Evolutionary conservation across 805 yeast species (phyloP), one percentile per base, ranked within the genome.

Genomic region (Scheffersomyces stipitis): DNA sequence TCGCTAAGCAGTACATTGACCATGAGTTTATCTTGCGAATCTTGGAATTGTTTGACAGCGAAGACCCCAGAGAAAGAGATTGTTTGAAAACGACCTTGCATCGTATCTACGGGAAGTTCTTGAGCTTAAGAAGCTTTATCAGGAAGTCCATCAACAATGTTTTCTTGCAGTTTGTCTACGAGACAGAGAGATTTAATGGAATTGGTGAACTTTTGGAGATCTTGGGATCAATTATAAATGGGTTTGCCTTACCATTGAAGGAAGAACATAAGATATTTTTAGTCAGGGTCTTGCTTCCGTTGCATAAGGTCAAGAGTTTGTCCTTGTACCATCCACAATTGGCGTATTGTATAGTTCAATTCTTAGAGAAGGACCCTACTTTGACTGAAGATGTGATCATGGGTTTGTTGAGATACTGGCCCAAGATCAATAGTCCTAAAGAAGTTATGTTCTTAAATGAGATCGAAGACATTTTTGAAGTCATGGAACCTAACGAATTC

Each of bases 401-500:
- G 87, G 96, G 97, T 3, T 68, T 93, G 42, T 67, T 93, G 51
- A 76, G 95, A 54, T 93, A 82, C 67, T 93, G 99, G 99, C 99
- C 99, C 37, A 93, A 93, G 62, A 82, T 86, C 33, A 88, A 88
- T 56, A 82, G 95, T 17, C 93, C 97, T 10, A 93, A 93, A 56
- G 99, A 93, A 65, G 86, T 93, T 17, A 83, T 93, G 95, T 93
- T 90, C 54, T 69, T 93, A 55, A 88, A 91, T 62, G 99, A 93
- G 67, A 79, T 93, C 46, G 99, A 93, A 62, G 99, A 93, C 59
- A 90, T 93, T 3, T 87, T 90, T 58, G 99, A 93, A 66, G 93
- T 88, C 18, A 88, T 91, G 72, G 97, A 91, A 63, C 96, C 97
- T 10, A 70, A 76, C 40, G 98, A 93, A 64, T 93, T 93, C 58